Base-by-base conservation (phyloP, 2,329 filamentous ascomycete genomes). In the Zasmidium cellare region DNA sequence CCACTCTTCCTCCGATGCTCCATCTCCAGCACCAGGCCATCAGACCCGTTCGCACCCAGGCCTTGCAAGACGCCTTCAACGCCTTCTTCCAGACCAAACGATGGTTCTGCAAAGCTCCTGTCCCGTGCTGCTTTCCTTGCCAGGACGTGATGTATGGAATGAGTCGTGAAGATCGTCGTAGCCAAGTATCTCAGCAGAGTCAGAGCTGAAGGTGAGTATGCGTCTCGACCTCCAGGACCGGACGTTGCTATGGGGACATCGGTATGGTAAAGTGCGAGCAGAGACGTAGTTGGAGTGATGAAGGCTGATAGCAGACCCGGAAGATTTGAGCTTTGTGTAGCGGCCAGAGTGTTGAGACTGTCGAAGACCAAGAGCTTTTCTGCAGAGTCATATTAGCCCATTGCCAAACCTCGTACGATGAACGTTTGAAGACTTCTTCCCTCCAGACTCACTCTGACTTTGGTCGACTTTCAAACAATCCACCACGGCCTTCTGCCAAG, bases 1-100 rank as follows among this genome's bases (percentile, higher is more conserved):
- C 93, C 92, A 67, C 89, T 93, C 67, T 92, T 88, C 55, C 93
- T 82, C 11, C 94, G 83, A 66, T 96, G 84, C 74, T 99, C 93
- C 83, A 96, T 89, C 68, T 91, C 87, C 6, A 97, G 73, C 0
- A 96, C 90, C 0, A 93, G 72, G 0, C 84, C 88, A 0, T 78
- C 77, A 9, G 63, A 64, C 28, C 80, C 80, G n/a, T 81, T 80
- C 2, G 80, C 76, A 44, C 77, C 72, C 55, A 91, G 77, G 2
- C 90, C 89, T 49, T 92, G 78, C 0, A 97, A 74, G 9, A 93
- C 81, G 7, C 93, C 93, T 72, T 96, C 91, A 16, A 86, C 81
- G 25, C 86, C 87, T 73, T 94, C 90, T 6, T 82, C 80, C 1
- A 97, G 80, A 0, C 93, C 94, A 74, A 90, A 96, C 9, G 84